Percentiles rank a stretch among this genome's conserved stretches.
Conservation (phyloP, 495 filamentous ascomycete genomes). For the Penicillium flavigenum region DNA sequence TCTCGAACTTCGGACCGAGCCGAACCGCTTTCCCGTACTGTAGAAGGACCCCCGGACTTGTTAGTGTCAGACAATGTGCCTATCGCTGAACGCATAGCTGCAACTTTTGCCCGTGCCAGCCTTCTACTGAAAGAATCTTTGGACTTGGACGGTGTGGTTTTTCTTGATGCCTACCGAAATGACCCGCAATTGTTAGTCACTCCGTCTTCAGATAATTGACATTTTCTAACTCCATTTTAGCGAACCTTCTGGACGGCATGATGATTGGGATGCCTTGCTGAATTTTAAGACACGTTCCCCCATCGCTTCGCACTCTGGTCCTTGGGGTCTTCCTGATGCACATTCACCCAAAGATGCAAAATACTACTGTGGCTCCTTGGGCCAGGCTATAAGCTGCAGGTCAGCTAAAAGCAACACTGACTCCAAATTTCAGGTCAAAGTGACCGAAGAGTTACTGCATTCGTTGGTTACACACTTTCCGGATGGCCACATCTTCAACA, state of each 20-base stretch:
- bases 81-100: slow-evolving; percentile 16
- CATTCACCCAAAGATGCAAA: slow-evolving; percentile 3
- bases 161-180: slow-evolving; percentile 31
- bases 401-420: not conserved
- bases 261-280: slow-evolving; percentile 1
- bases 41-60: not conserved
- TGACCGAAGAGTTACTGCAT: slow-evolving; percentile 26
- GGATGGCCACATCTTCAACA: slow-evolving; percentile 32
- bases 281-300: slow-evolving; percentile 9
- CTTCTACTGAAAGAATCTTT: slow-evolving; percentile 35
- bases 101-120: slow-evolving; percentile 36
- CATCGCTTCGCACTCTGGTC: slow-evolving; percentile 19
- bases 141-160: slow-evolving; percentile 39
- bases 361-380: slow-evolving; percentile 16
- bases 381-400: slow-evolving; percentile 11
- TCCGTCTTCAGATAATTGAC: not conserved
- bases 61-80: slow-evolving; percentile 4
- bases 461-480: slow-evolving; percentile 30
- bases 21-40: not conserved
- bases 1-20: slow-evolving; percentile 7
- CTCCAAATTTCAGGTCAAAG: not conserved
- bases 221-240: not conserved
- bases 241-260: not conserved
- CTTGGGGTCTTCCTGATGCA: not conserved
- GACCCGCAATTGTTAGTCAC: slow-evolving; percentile 13